Percentiles rank a stretch among this genome's conserved stretches.
Evolutionary conservation across 768 basidiomycete species (phyloP).

Genomic region (Trametes punicea): DNA sequence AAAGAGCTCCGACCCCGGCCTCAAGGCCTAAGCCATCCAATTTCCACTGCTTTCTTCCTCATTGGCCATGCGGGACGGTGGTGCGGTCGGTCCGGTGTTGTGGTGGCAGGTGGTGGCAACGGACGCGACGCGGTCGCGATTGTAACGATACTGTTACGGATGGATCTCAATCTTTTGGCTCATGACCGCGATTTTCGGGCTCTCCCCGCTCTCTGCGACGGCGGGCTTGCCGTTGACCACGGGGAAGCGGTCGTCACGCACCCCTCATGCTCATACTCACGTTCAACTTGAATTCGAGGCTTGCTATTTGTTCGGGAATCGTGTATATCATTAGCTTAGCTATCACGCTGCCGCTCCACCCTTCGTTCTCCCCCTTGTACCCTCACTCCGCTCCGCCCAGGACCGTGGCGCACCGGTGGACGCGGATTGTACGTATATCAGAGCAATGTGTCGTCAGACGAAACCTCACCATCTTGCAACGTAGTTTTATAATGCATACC

Average conservation of each 20-base stretch:
- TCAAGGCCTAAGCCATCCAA: constrained; percentile 9
- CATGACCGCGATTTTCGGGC: neutral
- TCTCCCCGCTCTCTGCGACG: neutral
- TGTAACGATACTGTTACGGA: constrained; percentile 5
- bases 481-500: neutral
- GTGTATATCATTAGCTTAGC: constrained; percentile 4
- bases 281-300: neutral
- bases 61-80: neutral
- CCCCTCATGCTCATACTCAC: neutral
- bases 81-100: neutral
- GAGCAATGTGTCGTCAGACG: neutral
- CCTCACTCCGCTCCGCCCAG: neutral
- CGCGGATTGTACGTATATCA: neutral
- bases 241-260: neutral
- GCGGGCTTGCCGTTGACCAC: neutral
- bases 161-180: neutral
- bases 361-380: neutral
- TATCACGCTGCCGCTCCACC: neutral
- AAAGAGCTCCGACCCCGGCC: constrained; percentile 16
- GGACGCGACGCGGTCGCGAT: constrained; percentile 8
- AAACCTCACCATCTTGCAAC: neutral
- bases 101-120: neutral
- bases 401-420: neutral
- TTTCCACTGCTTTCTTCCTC: neutral
- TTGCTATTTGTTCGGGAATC: neutral